Percentiles rank a stretch among this genome's conserved stretches.
These are phyloP conservation scores for Chaetomiaceae sp. DNA, from an alignment of 2,329 filamentous ascomycete species.

Conservation along the genomic window DNA sequence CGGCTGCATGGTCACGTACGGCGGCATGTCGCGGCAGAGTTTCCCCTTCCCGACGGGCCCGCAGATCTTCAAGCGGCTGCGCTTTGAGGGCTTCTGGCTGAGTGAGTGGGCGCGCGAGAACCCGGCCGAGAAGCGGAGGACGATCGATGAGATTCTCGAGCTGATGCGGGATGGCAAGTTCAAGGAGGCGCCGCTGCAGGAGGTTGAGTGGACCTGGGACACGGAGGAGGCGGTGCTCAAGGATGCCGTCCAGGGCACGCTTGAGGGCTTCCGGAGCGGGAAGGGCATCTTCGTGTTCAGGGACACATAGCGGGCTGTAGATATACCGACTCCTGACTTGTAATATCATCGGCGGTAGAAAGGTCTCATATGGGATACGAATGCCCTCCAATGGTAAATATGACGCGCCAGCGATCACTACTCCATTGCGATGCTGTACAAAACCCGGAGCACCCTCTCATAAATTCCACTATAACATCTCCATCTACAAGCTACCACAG, in stretches of 20 bases:
- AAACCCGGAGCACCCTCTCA: no score
- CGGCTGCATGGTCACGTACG: constrained; percentile 83
- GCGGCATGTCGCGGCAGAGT: constrained; percentile 88
- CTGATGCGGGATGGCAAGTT: constrained; percentile 72
- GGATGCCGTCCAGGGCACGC: constrained; percentile 71
- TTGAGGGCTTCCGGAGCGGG: constrained; percentile 76
- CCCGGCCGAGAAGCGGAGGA: constrained; percentile 65
- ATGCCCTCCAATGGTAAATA: no score
- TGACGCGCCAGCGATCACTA: no score
- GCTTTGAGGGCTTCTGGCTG: constrained; percentile 92
- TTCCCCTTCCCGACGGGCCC: constrained; percentile 73
- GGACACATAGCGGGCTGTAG: constrained; percentile 40
- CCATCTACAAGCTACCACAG: no score
- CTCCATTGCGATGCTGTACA: no score
- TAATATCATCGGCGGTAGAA: no score
- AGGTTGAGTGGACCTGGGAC: constrained; percentile 77
- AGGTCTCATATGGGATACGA: no score
- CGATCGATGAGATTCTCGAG: constrained; percentile 77
- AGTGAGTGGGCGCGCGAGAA: constrained; percentile 79
- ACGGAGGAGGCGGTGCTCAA: constrained; percentile 64
- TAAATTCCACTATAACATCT: no score
- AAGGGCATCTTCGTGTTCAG: constrained; percentile 86
- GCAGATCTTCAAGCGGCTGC: constrained; percentile 88
- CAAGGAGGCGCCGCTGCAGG: constrained; percentile 73
- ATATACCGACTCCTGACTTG: not conserved